Conservation (phyloP, 1,139 yeast genomes). For the Kluyveromyces marxianus region DNA sequence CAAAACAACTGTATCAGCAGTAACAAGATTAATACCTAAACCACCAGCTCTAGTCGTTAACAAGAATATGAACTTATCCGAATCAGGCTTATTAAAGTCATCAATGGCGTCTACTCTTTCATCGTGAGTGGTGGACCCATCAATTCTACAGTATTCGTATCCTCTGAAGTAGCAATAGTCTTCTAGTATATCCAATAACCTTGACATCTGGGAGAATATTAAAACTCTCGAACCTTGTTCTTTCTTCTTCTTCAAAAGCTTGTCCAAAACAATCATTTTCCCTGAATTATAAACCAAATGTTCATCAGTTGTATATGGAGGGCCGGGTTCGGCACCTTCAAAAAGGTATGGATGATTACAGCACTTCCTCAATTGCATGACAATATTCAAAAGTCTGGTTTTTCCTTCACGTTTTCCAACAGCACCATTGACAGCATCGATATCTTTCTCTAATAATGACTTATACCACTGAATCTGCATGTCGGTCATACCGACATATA, state of each 20-base stretch:
- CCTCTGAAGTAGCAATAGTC: conserved; percentile 68
- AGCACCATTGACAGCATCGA: conserved; percentile 78
- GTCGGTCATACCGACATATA: conserved; percentile 65
- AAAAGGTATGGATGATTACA: conserved; percentile 78
- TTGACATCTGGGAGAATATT: conserved; percentile 75
- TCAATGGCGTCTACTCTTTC: conserved; percentile 73
- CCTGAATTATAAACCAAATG: conserved; percentile 68
- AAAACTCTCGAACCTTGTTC: conserved; percentile 68
- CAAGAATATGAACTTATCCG: conserved; percentile 61
- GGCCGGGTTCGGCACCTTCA: conserved; percentile 86
- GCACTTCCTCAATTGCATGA: conserved; percentile 77
- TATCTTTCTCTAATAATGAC: conserved; percentile 66
- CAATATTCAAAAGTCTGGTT: conserved; percentile 66
- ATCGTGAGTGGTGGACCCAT: conserved; percentile 73
- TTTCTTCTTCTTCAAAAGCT: conserved; percentile 52
- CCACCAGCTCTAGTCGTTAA: conserved; percentile 84
- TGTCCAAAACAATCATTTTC: conserved; percentile 66
- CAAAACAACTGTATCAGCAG: conserved; percentile 66
- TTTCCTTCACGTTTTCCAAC: conserved; percentile 69
- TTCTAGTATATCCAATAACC: conserved; percentile 71
- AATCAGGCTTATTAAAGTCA: conserved; percentile 63
- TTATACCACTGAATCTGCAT: conserved; percentile 77
- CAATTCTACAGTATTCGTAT: conserved; percentile 66
- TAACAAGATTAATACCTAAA: conserved; percentile 70
- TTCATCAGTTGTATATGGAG: conserved; percentile 78